Evolutionary conservation across 805 yeast genomes (phyloP).

Genomic region (Kodamaea jinghongensis): DNA sequence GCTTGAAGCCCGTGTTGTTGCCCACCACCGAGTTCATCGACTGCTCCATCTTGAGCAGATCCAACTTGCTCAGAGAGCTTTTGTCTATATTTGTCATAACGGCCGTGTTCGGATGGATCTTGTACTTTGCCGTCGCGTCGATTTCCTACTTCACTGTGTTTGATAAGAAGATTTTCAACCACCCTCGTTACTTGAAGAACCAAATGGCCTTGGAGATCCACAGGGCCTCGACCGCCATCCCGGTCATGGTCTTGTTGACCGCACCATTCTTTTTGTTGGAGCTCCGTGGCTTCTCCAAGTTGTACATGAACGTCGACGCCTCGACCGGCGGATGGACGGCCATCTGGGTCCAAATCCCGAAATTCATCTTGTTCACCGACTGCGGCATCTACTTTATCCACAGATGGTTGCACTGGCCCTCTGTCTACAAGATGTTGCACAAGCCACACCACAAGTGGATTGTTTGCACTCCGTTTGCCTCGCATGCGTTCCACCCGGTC

Average conservation of each 20-base stretch:
- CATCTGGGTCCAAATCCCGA: slow-evolving; percentile 63
- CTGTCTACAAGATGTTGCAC: slow-evolving; percentile 80
- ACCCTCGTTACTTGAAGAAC: slow-evolving; percentile 92
- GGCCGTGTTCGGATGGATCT: slow-evolving; percentile 80
- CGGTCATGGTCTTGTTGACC: slow-evolving; percentile 82
- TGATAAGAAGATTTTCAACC: slow-evolving; percentile 88
- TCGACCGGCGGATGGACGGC: slow-evolving; percentile 69
- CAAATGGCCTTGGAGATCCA: slow-evolving; percentile 83
- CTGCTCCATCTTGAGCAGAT: slow-evolving; percentile 69
- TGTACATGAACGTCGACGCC: slow-evolving; percentile 65
- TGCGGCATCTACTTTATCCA: slow-evolving; percentile 89
- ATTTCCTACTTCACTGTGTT: slow-evolving; percentile 76
- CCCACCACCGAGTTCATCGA: slow-evolving; percentile 55
- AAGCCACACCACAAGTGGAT: slow-evolving; percentile 99
- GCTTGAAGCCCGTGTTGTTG: slow-evolving; percentile 57
- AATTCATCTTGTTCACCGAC: slow-evolving; percentile 90
- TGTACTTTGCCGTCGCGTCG: slow-evolving; percentile 73
- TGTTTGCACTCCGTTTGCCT: slow-evolving; percentile 96
- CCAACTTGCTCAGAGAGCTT: slow-evolving; percentile 68
- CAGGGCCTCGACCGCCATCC: slow-evolving; percentile 79
- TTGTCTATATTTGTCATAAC: slow-evolving; percentile 66
- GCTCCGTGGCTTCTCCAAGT: slow-evolving; percentile 74
- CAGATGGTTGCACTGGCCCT: slow-evolving; percentile 91
- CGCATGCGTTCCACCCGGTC: slow-evolving; percentile 97
- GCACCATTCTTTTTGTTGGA: slow-evolving; percentile 89